Evolutionary conservation across 164 flowering plant species (phyloP), one percentile per base, ranked within the genome.

Genomic region (Dillenia turbinata): DNA sequence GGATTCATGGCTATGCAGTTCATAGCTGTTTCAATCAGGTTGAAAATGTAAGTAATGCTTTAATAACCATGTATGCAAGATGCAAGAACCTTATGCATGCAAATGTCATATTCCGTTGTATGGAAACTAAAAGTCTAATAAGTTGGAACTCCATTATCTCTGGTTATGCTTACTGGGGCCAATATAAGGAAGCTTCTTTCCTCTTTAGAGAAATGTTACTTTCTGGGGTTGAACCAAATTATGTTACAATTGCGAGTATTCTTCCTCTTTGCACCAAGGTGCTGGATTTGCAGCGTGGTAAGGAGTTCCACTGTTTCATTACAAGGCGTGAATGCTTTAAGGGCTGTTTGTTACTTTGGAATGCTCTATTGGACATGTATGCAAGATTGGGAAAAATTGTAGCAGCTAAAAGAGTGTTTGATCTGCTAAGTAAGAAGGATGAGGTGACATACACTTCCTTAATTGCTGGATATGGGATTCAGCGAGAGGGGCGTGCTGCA

Each of bases 81-180:
- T 82, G 85, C 59, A 64, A 59, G 6, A 81, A 80, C 71, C 74
- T 79, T 13, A 67, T 45, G 26, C 71, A 69, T 66, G 83, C 86
- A 3, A 59, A 64, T 56, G 49, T 69, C 24, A 12, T 84, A 64
- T 86, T 86, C 67, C 71, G 54, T 26, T 65, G 40, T 15, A 61
- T 60, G 16, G 70, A 65, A 44, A 51, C 60, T 24, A 81, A 70
- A 64, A 73, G 63, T 66, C 48, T 82, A 57, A 54, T 78, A 54
- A 78, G 85, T 47, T 86, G 88, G 91, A 84, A 86, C 55, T 75
- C 85, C 19, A 71, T 84, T 71, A 70, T 86, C 52, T 75, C 88
- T 22, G 88, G 86, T 52, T 82, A 63, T 44, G 17, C 79, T 47
- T 77, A 73, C 49, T 52, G 67, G 69, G 85, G 74, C 12, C 66